Percentiles rank a stretch among this genome's conserved stretches.
Conservation (phyloP, 768 basidiomycete genomes). For the Mycena haematopus region DNA sequence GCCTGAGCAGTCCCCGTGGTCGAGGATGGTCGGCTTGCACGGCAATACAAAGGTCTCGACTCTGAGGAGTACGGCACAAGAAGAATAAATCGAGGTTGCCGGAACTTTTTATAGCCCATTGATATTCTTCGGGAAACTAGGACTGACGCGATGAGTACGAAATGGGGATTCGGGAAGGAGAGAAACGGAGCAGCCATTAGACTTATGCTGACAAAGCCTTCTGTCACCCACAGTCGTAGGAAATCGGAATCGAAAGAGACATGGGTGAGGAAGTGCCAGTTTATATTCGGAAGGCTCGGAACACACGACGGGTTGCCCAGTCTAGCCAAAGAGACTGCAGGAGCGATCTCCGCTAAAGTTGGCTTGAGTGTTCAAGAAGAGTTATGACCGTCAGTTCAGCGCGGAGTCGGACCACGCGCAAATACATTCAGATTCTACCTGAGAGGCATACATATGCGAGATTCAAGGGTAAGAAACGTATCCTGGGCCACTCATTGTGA, state of each 20-base stretch:
- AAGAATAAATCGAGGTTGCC: neutral
- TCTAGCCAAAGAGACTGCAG: too few relatives aligned
- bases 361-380: too few relatives aligned
- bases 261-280: neutral
- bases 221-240: constrained; percentile 6
- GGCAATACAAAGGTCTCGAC: neutral
- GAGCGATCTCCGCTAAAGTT: too few relatives aligned
- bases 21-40: neutral
- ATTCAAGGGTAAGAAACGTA: too few relatives aligned
- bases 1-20: neutral
- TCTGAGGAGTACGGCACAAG: neutral
- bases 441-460: too few relatives aligned
- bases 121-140: neutral
- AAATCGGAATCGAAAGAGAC: constrained; percentile 4
- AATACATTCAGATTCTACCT: too few relatives aligned
- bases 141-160: constrained; percentile 1
- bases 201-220: neutral
- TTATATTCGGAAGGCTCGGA: too few relatives aligned
- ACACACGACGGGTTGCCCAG: neutral
- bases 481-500: too few relatives aligned
- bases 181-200: neutral
- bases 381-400: too few relatives aligned
- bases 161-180: neutral
- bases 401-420: too few relatives aligned
- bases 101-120: neutral